phyloP scores from a whole-genome alignment of 2,329 filamentous ascomycete genomes.

The Diaporthe ilicicola region DNA sequence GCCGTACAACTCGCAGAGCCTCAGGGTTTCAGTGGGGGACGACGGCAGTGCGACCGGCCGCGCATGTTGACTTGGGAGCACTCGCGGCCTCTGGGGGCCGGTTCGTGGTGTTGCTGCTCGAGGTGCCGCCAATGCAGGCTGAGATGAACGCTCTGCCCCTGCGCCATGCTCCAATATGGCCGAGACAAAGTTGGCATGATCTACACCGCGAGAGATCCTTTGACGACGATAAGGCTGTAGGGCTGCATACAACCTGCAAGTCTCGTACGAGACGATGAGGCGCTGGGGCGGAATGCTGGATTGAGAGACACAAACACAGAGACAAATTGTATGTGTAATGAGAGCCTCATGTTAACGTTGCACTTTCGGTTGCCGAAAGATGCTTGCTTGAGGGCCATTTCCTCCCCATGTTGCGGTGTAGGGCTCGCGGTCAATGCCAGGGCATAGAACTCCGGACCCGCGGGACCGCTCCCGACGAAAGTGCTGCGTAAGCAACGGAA shows the following conservation, averaged over 20 bases:
- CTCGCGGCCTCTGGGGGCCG: background rate
- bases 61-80: background rate
- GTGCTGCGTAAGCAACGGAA: constrained; percentile 11
- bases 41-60: constrained; percentile 16
- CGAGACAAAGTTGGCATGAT: constrained; percentile 17
- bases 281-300: background rate
- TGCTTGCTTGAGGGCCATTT: background rate
- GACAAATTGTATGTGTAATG: background rate
- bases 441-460: background rate
- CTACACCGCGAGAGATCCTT: background rate
- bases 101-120: background rate
- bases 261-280: constrained; percentile 2
- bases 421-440: background rate
- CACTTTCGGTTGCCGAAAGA: constrained; percentile 4
- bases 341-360: background rate
- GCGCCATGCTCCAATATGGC: constrained; percentile 24
- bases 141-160: constrained; percentile 19
- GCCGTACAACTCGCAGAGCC: constrained; percentile 15
- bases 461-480: background rate
- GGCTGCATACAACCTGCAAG: constrained; percentile 21
- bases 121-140: constrained; percentile 13
- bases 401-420: background rate
- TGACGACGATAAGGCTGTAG: constrained; percentile 26
- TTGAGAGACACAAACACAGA: too few species aligned
- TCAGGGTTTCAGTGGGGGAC: constrained; percentile 11